A percentile compares a stretch with the other conserved stretches of the same genome.
These are phyloP conservation scores for Calonectria henricotiae DNA, from an alignment of 2,329 filamentous ascomycete genomes.

Conservation along the genomic window DNA sequence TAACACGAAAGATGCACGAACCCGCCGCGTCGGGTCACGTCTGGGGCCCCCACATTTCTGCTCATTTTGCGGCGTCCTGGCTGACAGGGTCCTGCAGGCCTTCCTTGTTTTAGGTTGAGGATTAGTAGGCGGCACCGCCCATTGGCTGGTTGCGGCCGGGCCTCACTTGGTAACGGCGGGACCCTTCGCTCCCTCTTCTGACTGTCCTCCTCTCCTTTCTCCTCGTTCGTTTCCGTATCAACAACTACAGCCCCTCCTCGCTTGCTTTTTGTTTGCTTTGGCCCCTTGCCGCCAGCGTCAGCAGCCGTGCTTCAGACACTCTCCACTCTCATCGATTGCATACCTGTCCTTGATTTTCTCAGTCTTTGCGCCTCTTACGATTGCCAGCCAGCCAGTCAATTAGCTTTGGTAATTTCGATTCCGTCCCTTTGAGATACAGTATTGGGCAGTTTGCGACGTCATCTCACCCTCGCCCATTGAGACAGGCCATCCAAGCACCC, in stretches of 20 bases:
- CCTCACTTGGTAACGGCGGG: conserved; percentile 20
- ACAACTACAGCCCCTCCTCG: conserved; percentile 23
- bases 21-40: conserved; percentile 44
- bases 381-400: neutral
- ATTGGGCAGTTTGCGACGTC: conserved; percentile 26
- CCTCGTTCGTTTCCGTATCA: conserved; percentile 35
- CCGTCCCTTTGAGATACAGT: neutral
- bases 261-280: conserved; percentile 21
- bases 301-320: conserved; percentile 36
- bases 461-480: conserved; percentile 29
- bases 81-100: conserved; percentile 15
- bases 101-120: conserved; percentile 35
- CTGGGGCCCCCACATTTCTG: conserved; percentile 20
- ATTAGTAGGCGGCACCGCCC: conserved; percentile 26
- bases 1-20: conserved; percentile 55
- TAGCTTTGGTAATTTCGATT: neutral
- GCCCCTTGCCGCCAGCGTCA: conserved; percentile 33
- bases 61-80: conserved; percentile 26
- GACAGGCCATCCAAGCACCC: conserved; percentile 6
- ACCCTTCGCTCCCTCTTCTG: conserved; percentile 11
- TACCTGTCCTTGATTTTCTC: neutral
- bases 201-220: conserved; percentile 23
- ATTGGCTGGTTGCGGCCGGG: conserved; percentile 28
- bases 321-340: conserved; percentile 41
- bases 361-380: conserved; percentile 20